phyloP scores from a whole-genome alignment of 2,329 filamentous ascomycete species.

The Colletotrichum graminicola region DNA sequence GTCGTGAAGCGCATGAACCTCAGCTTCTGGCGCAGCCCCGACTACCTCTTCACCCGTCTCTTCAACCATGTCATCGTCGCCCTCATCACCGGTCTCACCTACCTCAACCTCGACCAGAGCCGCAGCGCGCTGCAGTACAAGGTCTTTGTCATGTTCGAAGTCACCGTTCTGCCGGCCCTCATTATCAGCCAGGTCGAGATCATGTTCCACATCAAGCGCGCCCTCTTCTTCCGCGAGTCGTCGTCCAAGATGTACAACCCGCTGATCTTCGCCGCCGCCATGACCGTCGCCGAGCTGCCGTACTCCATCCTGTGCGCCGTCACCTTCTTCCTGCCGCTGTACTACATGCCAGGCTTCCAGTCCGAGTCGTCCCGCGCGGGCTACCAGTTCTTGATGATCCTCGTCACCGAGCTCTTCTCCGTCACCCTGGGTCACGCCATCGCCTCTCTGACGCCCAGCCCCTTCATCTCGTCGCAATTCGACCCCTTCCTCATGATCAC shows the following conservation, averaged over 20 bases:
- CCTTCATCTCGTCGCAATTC: slow-evolving; percentile 82
- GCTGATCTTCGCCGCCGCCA: slow-evolving; percentile 80
- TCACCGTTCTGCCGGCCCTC: slow-evolving; percentile 84
- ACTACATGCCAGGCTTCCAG: slow-evolving; percentile 86
- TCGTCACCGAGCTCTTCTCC: slow-evolving; percentile 87
- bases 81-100: slow-evolving; percentile 82
- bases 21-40: slow-evolving; percentile 86
- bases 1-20: slow-evolving; percentile 81
- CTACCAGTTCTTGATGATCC: slow-evolving; percentile 87
- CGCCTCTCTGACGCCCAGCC: slow-evolving; percentile 80
- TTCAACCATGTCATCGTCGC: slow-evolving; percentile 88
- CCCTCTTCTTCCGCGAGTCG: slow-evolving; percentile 88
- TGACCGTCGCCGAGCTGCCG: slow-evolving; percentile 87
- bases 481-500: slow-evolving; percentile 88
- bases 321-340: slow-evolving; percentile 83
- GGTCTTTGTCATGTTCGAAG: slow-evolving; percentile 91
- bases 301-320: slow-evolving; percentile 86
- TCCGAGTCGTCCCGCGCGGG: slow-evolving; percentile 74
- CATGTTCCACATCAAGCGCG: slow-evolving; percentile 83
- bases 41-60: slow-evolving; percentile 89
- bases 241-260: slow-evolving; percentile 88
- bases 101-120: slow-evolving; percentile 81
- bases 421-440: slow-evolving; percentile 84
- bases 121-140: slow-evolving; percentile 84
- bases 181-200: slow-evolving; percentile 88